Evolutionary conservation across 1,139 yeast genomes (phyloP).

Genomic region (Taiozyma sp.): DNA sequence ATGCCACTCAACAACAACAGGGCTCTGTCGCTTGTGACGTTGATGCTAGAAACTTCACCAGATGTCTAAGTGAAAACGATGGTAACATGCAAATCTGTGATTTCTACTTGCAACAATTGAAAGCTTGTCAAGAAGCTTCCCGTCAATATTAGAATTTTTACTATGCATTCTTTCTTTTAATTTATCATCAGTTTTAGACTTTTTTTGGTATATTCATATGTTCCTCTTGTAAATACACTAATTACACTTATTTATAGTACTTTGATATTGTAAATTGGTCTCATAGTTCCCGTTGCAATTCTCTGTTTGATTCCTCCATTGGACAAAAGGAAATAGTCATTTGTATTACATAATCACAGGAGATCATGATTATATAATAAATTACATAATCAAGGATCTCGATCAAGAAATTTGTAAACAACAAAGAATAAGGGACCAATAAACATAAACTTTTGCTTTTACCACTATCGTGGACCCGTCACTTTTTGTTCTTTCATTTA

Average conservation of each 20-base stretch:
- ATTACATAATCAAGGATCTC: neutral
- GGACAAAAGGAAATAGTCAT: no score
- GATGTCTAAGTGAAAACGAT: slow-evolving; percentile 87
- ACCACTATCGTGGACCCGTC: no score
- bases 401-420: neutral
- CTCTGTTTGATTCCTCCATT: no score
- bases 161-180: neutral
- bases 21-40: slow-evolving; percentile 71
- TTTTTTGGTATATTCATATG: neutral
- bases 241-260: neutral
- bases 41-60: slow-evolving; percentile 92
- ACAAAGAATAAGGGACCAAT: neutral
- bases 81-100: slow-evolving; percentile 98
- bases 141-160: slow-evolving; percentile 52
- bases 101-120: slow-evolving; percentile 92
- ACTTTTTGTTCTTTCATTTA: neutral
- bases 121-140: slow-evolving; percentile 95
- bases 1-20: slow-evolving; percentile 39
- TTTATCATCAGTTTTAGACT: neutral
- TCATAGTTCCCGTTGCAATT: no score
- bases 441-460: neutral
- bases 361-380: no score
- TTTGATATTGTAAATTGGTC: neutral
- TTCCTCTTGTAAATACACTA: neutral
- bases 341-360: no score